Evolutionary conservation across 768 basidiomycete species (phyloP), one percentile per base, ranked within the genome.

Genomic region (Lactarius indigo): DNA sequence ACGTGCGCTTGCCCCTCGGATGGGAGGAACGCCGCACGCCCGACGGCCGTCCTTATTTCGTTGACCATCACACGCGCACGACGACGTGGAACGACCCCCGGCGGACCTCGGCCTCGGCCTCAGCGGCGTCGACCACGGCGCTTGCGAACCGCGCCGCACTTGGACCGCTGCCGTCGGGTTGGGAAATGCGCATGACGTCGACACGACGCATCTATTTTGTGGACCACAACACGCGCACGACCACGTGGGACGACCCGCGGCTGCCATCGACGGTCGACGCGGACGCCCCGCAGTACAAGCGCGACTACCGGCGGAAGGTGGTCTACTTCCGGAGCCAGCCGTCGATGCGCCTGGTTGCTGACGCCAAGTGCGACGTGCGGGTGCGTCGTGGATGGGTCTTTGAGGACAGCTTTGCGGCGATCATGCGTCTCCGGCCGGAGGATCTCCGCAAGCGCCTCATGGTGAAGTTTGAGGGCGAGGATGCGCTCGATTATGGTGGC

Each of bases 31-130:
- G 94, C 56, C 86, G 88, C 65, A 94, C 93, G 2, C 84, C 91
- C n/a, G 92, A 95, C 76, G 94, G 94, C 0, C 81, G 94, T 57
- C 83, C 85, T 13, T 88, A 87, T 74, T 88, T 87, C 64, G 85
- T 87, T 23, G 86, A 96, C 74, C 91, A 94, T 76, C 91, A 84
- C 72, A 83, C 89, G 0, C 83, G 93, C 41, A 92, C 92, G 41
- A 96, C 94, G 13, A 95, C 93, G 33, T 96, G 94, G 94, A 87
- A 86, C 26, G 94, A 96, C 76, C 94, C 94, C 3, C 85, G 94
- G 57, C 84, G 88, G 71, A 71, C 83, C 70, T 73, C 85, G 68
- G 72, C 84, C 70, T 79, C 84, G 66, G 72, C 84, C 72, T 71
- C 80, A 18, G 74, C 85, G 30, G 81, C 80, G 63, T 65, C 79